A percentile compares a stretch with the other conserved stretches of the same genome.
Conservation (phyloP, 2,329 filamentous ascomycete species). For the Calonectria hongkongensis region DNA sequence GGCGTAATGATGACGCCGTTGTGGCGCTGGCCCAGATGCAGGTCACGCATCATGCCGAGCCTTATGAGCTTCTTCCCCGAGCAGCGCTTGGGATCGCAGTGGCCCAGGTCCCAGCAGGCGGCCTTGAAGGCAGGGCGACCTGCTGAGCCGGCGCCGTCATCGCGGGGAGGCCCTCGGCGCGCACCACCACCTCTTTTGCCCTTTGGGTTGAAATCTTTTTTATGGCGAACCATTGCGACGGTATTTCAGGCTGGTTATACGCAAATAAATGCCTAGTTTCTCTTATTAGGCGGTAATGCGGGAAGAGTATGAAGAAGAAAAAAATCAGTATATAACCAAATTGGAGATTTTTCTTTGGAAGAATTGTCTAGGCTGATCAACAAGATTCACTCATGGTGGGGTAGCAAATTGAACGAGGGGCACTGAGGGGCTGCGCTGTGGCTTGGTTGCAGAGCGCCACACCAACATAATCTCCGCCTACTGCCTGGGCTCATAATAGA, state of each 20-base stretch:
- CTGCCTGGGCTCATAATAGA: too few relatives aligned
- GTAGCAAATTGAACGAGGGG: constrained; percentile 29
- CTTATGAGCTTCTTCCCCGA: constrained; percentile 96
- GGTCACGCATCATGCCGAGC: constrained; percentile 92
- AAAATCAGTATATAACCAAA: background rate
- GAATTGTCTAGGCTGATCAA: background rate
- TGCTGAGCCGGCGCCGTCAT: constrained; percentile 58
- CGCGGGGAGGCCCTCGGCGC: constrained; percentile 67
- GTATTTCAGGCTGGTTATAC: background rate
- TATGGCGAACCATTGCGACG: constrained; percentile 89
- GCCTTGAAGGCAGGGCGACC: constrained; percentile 83
- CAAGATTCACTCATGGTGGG: constrained; percentile 28
- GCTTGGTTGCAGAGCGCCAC: constrained; percentile 13
- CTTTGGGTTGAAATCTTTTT: constrained; percentile 87
- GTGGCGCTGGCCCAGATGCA: constrained; percentile 93
- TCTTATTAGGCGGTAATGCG: background rate
- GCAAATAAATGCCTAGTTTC: background rate
- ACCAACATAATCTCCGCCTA: background rate
- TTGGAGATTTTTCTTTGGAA: constrained; percentile 15
- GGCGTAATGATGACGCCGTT: constrained; percentile 95
- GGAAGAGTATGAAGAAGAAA: background rate
- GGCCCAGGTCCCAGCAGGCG: constrained; percentile 97
- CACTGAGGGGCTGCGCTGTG: constrained; percentile 22
- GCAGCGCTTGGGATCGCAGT: constrained; percentile 97
- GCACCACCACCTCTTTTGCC: constrained; percentile 82